Evolutionary conservation across 371 early-diverging fungal genomes (phyloP), one percentile per base, ranked within the genome.

Genomic region (Zopfochytrium polystomum): DNA sequence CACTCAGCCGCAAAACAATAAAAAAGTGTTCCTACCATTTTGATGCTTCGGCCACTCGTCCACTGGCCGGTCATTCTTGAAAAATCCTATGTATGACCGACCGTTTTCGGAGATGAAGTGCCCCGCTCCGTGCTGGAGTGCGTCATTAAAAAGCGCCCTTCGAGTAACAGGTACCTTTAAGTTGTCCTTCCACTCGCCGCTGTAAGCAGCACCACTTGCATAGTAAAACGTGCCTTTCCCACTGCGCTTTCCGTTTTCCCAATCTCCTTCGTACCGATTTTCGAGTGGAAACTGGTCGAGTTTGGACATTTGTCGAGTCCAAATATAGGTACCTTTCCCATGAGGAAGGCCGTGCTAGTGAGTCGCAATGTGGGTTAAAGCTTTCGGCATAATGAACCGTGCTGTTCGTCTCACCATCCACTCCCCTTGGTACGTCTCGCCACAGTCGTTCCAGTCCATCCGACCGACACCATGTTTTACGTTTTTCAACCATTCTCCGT

Each of bases 131-230:
- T 77, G 68, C 73, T 76, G 38, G 34, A 11, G 9, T 31, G 5
- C 11, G 33, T 58, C 2, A 47, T 35, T 11, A 43, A 1, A 20
- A 13, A 31, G n/a, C 25, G 13, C 7, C 44, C 46, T 46, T 13
- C 18, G 22, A 3, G 22, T 18, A 60, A 11, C 32, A n/a, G 31
- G 25, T 45, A 75, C 77, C 65, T 81, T 81, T 62, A 67, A 58
- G 65, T 79, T 74, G 29, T 74, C 71, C 32, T 56, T 63, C 77
- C 77, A 82, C 11, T 79, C 70, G n/a, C 80, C 80, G 18, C 59
- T 60, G 54, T 80, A 82, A 13, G 45, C 6, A 3, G 76, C 73
- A 2, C 82, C 80, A 42, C 57, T 71, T 7, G 82, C 74, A 45
- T 77, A 82, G 27, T 64, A 59, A 53, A 82, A 75, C 0, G 59